Evolutionary conservation across 2,329 filamentous ascomycete genomes (phyloP).

Genomic region (Biscogniauxia mediterranea): DNA sequence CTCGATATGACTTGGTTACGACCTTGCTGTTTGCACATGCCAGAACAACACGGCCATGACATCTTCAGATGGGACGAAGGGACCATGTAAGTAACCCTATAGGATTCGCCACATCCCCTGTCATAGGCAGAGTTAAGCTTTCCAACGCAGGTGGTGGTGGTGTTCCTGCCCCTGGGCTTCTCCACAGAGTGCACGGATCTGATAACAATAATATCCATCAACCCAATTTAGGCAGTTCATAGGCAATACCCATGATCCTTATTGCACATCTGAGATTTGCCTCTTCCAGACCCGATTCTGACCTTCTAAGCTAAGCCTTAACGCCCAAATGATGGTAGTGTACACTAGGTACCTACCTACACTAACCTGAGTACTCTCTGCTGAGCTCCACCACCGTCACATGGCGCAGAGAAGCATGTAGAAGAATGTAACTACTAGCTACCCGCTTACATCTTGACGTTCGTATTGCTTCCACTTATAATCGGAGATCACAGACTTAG

Average conservation of each 20-base stretch:
- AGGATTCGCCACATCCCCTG: neutral
- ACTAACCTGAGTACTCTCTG: neutral
- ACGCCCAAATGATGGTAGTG: neutral
- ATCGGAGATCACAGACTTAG: no score
- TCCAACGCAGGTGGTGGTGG: neutral
- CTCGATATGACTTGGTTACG: neutral
- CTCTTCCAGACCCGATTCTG: no score
- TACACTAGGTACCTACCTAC: no score
- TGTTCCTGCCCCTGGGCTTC: neutral
- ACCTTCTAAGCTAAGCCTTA: neutral
- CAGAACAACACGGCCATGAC: neutral
- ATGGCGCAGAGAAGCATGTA: neutral
- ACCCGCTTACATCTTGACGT: neutral
- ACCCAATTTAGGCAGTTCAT: neutral
- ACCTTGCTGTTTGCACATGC: neutral
- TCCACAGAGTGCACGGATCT: neutral
- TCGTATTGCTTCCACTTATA: neutral
- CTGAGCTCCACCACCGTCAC: neutral
- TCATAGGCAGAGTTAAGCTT: neutral
- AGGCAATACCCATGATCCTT: neutral
- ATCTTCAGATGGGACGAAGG: neutral
- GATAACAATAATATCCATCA: neutral
- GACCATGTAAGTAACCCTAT: neutral
- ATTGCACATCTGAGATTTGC: neutral
- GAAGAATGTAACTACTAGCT: neutral